These are phyloP conservation scores for Rheum nobile DNA, from an alignment of 148 eudicot genomes.

Conservation along the genomic window DNA sequence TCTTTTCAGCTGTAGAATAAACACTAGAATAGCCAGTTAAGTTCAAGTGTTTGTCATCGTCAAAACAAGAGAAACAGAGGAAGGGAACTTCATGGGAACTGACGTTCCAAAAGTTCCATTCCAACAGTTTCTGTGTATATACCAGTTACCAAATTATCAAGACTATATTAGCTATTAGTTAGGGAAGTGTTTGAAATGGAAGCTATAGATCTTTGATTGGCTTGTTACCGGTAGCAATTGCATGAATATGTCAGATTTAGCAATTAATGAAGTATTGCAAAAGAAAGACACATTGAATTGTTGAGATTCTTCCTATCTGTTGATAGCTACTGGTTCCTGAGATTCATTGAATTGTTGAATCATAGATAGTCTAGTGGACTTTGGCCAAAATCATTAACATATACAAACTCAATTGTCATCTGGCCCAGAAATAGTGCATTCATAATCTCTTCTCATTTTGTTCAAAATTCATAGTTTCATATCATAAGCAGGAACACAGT, in stretches of 20 bases:
- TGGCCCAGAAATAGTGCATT: background rate
- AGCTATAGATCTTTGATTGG: background rate
- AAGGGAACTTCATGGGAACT: no score
- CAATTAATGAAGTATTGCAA: background rate
- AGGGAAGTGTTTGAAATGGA: background rate
- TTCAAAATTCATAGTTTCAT: background rate
- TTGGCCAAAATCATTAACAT: background rate
- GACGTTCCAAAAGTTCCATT: no score
- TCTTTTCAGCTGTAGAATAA: no score
- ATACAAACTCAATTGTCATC: background rate
- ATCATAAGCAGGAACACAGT: background rate
- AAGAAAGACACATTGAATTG: background rate
- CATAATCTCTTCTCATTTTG: background rate
- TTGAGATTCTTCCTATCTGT: no score
- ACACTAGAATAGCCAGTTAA: no score
- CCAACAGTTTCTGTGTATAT: background rate
- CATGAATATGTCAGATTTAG: background rate
- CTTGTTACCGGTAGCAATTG: background rate
- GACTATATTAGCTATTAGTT: background rate
- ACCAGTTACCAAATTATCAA: background rate
- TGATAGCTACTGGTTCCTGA: background rate
- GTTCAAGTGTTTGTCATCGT: no score
- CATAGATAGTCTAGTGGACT: no score
- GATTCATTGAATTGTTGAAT: background rate
- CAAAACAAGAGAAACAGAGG: no score